Conservation (phyloP, 352 stramenopile genomes). For the Globisporangium takayamanum region DNA sequence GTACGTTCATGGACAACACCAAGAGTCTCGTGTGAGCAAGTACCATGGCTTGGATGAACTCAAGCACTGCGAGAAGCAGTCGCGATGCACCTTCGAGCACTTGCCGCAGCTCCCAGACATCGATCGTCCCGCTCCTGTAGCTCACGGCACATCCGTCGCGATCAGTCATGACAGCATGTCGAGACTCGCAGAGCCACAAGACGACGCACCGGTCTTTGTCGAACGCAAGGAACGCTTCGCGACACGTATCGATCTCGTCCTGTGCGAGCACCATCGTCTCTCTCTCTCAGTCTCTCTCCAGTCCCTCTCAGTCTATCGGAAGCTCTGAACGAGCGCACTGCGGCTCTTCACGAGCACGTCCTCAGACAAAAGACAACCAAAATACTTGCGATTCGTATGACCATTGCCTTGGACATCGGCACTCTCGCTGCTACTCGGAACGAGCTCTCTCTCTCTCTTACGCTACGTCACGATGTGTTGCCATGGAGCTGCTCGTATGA, state of each 20-base stretch:
- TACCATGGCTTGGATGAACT: too few species aligned
- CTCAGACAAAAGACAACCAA: too few species aligned
- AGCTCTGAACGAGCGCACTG: neutral
- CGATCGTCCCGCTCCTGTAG: slow-evolving; percentile 89
- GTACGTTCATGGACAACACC: neutral
- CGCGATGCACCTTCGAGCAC: slow-evolving; percentile 84
- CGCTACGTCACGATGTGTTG: neutral
- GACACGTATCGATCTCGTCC: slow-evolving; percentile 95
- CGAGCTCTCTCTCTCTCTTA: neutral
- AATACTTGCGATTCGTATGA: neutral
- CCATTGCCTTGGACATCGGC: too few species aligned
- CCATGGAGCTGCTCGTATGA: too few species aligned
- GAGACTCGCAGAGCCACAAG: neutral
- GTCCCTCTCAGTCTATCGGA: neutral
- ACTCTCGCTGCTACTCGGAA: neutral
- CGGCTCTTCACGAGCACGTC: neutral
- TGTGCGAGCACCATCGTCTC: slow-evolving; percentile 83
- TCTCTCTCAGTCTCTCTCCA: neutral
- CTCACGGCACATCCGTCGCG: neutral
- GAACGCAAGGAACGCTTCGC: slow-evolving; percentile 96
- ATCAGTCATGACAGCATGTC: neutral
- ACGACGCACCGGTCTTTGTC: slow-evolving; percentile 88
- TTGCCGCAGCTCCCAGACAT: slow-evolving; percentile 91
- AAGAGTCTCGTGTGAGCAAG: neutral
- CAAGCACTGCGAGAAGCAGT: neutral